Base-by-base conservation (phyloP, 2,329 filamentous ascomycete species). In the Fusarium floridanum region DNA sequence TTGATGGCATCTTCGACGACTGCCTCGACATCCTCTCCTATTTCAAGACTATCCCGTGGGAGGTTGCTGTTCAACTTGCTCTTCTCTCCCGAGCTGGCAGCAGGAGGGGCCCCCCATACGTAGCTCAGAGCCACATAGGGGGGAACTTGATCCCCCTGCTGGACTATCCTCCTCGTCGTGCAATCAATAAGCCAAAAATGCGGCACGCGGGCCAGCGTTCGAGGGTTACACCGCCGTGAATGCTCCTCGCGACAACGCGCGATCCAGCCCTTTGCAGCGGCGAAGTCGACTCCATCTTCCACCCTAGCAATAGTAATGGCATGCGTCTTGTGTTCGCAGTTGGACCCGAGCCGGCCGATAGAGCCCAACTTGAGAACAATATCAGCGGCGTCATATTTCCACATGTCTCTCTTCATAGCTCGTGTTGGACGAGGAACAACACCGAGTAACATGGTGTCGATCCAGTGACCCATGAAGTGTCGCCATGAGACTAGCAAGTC, bases 401-500 rank as follows among this genome's bases (percentile, higher is more conserved):
- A 9, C 17, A n/a, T 5, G 14, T 17, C 17, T 17, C 17, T 43
- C 39, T 11, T 9, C 17, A n/a, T 17, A 4, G 17, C 17, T 3
- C 41, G 9, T 10, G 20, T 45, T 11, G 11, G 12, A 24, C 7
- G 10, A 27, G 22, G 45, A 50, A 50, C 4, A 29, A 50, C 22
- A 29, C 22, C 16, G 7, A 29, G 45, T 0, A 17, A 29, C 45
- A 14, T 27, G 27, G 45, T 50, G 45, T 50, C 45, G 45, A 29
- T 50, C 45, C 22, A 50, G 22, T 2, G 3, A 50, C 5, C 22
- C 14, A 16, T 14, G 12, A 50, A 50, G 45, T 27, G 43, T 48
- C 24, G 11, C 43, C 43, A 48, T 14, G 1, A 8, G 11, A 4
- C 43, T 4, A 22, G 6, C 5, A 0, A 0, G 5, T 8, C 12